Evolutionary conservation across 2,329 filamentous ascomycete species (phyloP).

Genomic region (Penicillium sp.): DNA sequence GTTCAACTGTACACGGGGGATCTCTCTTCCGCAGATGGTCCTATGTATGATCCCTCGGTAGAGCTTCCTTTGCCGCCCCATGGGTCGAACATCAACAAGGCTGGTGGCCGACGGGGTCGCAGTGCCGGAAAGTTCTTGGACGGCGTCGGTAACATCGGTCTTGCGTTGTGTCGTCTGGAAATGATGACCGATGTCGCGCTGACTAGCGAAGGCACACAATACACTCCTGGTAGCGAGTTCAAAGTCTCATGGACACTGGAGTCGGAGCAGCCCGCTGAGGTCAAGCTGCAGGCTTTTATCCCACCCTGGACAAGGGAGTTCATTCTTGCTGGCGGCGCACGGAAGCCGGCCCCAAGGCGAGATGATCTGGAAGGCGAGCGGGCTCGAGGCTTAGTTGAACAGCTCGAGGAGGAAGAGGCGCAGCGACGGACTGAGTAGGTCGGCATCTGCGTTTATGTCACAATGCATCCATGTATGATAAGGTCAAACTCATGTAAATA

Average conservation of each 20-base stretch:
- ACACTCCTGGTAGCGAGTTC: conserved; percentile 63
- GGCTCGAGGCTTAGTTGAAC: conserved; percentile 39
- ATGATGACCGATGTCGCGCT: conserved; percentile 82
- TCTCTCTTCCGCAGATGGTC: conserved; percentile 52
- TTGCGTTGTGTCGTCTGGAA: conserved; percentile 84
- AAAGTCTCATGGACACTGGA: conserved; percentile 54
- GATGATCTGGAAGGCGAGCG: conserved; percentile 33
- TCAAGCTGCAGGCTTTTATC: conserved; percentile 76
- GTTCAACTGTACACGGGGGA: conserved; percentile 67
- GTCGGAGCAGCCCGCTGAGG: conserved; percentile 47
- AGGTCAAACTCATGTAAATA: conserved; percentile 25
- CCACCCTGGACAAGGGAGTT: conserved; percentile 69
- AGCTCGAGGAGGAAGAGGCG: conserved; percentile 36
- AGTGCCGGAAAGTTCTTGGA: conserved; percentile 78
- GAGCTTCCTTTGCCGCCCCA: conserved; percentile 33
- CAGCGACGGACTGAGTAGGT: conserved; percentile 28
- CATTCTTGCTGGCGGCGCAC: conserved; percentile 41
- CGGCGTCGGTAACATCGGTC: conserved; percentile 80
- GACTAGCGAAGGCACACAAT: conserved; percentile 66
- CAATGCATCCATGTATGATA: conserved; percentile 25
- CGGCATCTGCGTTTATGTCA: conserved; percentile 4
- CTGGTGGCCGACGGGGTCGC: conserved; percentile 57
- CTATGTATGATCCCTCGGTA: conserved; percentile 36
- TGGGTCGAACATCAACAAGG: conserved; percentile 56
- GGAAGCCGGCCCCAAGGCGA: conserved; percentile 33